Evolutionary conservation across 345 rosid species (phyloP).

Genomic region (Triadica sebifera): DNA sequence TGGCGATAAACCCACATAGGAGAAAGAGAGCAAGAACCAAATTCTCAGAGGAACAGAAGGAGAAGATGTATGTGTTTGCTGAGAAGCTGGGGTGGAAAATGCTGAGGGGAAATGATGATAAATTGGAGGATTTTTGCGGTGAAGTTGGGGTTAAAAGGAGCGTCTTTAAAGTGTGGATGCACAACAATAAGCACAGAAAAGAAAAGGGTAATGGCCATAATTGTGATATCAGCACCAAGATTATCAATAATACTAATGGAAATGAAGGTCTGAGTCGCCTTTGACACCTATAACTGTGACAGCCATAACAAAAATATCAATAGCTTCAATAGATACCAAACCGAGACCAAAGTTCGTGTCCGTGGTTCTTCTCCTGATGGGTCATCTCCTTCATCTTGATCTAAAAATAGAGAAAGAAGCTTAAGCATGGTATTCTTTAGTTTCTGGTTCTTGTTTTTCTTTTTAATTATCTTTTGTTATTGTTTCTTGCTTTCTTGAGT

Average conservation of each 20-base stretch:
- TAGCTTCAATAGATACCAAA: constrained; percentile 4
- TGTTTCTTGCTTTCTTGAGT: not conserved
- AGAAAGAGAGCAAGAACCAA: constrained; percentile 64
- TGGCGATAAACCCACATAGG: constrained; percentile 26
- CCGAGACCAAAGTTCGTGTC: constrained; percentile 20
- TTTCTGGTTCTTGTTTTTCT: constrained; percentile 3
- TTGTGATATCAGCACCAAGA: constrained; percentile 9
- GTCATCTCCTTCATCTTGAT: constrained; percentile 21
- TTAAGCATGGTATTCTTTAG: not conserved
- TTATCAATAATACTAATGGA: not conserved
- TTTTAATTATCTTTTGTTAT: not conserved
- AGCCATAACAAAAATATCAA: not conserved
- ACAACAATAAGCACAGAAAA: constrained; percentile 64
- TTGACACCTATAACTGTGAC: not conserved
- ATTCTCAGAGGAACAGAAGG: constrained; percentile 66
- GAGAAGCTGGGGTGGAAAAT: constrained; percentile 74
- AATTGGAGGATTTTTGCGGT: constrained; percentile 45
- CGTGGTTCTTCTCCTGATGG: constrained; percentile 18
- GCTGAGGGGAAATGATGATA: constrained; percentile 50
- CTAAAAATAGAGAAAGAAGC: not conserved
- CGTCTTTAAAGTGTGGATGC: constrained; percentile 87
- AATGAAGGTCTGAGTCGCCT: not conserved
- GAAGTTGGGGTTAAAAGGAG: constrained; percentile 62
- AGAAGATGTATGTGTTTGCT: constrained; percentile 63
- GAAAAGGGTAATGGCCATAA: constrained; percentile 22